phyloP scores from a whole-genome alignment of 495 filamentous ascomycete species.

The Ramalina peruviana region DNA sequence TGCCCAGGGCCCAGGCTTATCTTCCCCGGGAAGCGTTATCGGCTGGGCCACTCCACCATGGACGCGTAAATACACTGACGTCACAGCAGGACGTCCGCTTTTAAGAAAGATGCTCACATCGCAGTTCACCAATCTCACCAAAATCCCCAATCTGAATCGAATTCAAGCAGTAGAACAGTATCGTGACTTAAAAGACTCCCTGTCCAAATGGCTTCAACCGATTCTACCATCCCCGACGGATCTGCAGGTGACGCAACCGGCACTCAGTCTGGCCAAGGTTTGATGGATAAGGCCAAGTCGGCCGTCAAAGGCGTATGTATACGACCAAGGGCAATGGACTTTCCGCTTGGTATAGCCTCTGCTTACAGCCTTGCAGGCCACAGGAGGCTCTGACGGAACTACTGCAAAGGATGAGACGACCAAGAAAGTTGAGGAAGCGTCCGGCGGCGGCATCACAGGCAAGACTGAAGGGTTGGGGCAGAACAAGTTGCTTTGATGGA shows the following conservation, averaged over 20 bases:
- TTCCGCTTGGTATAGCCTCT: background rate
- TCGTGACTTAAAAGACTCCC: too few relatives aligned
- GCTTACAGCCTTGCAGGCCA: background rate
- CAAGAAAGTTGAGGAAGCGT: background rate
- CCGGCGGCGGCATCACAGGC: constrained; percentile 1
- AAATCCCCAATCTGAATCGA: too few relatives aligned
- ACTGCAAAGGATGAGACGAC: background rate
- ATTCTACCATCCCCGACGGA: constrained; percentile 6
- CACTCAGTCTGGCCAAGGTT: constrained; percentile 3
- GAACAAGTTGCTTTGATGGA: constrained; percentile 5
- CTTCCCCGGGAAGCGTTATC: too few relatives aligned
- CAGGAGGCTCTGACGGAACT: background rate
- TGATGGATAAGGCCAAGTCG: constrained; percentile 9
- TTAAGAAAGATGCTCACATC: too few relatives aligned
- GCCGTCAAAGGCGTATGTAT: background rate
- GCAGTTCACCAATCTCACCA: too few relatives aligned
- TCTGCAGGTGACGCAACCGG: constrained; percentile 3
- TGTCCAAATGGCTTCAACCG: constrained; percentile 6
- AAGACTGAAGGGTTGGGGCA: background rate
- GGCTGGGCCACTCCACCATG: too few relatives aligned
- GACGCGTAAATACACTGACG: background rate
- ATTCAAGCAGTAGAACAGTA: background rate
- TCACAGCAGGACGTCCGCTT: background rate
- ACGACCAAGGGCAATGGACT: background rate
- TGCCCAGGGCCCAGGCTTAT: too few relatives aligned